Base-by-base conservation (phyloP, 441 rosid species). In the Metrosideros polymorpha region DNA sequence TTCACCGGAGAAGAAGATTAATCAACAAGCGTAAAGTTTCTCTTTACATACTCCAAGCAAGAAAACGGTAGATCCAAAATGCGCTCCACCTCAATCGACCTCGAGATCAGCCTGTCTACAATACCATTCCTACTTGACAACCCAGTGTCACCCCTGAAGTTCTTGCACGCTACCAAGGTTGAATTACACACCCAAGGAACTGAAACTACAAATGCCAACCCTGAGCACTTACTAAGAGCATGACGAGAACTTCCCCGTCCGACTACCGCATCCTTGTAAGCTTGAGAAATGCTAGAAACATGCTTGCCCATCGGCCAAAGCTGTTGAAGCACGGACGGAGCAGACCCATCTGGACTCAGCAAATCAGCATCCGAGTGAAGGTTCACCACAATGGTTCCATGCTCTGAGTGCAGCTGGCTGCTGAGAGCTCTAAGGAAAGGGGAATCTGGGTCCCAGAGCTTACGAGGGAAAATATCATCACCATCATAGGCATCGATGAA, bases 401-500 rank as follows among this genome's bases (percentile, higher is more conserved):
- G 98, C 52, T 90, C 88, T 5, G 95, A 93, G 85, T 96, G 96
- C 87, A 97, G 94, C 61, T 59, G 89, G 35, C 90, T 35, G 50
- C 93, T 90, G 22, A 97, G 91, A 83, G 95, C 91, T 86, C 90
- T 90, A 89, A 96, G 92, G 84, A 97, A 95, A 27, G 93, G 92
- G 19, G 96, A 92, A 84, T 92, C 85, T 2, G 95, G 92, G 86
- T 96, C 95, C 99, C 99, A 94, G 4, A 97, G 94, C 86, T 92
- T 95, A 82, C 83, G 89, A 6, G 99, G 99, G 91, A 97, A 97
- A 87, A 97, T 91, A 90, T 94, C 98, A 39, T 95, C 99, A 39
- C 99, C 99, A 24, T 97, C 96, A 89, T 95, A 97, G 55, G 99
- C 99, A 92, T 97, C 99, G 4, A 97, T 92, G 87, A 97, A 96